Evolutionary conservation across 164 flowering plant species (phyloP), one percentile per base, ranked within the genome.

Genomic region (Nymphaea thermarum): DNA sequence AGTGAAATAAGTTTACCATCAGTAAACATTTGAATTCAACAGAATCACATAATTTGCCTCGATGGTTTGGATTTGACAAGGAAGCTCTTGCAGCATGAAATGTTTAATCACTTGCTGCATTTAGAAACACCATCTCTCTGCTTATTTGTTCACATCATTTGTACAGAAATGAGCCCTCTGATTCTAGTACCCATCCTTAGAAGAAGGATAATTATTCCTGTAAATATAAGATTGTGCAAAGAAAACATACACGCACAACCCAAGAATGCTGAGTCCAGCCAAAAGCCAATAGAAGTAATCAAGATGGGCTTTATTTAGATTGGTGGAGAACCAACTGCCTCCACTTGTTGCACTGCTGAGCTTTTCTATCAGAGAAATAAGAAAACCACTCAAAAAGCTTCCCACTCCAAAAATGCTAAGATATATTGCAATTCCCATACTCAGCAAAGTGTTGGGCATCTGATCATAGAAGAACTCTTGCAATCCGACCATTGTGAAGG

Each of bases 401-500:
- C 79, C 76, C 7, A 73, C 51, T 8, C 76, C 76, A 16, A 77
- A 67, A 2, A 71, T 62, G 59, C 79, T 77, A 6, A 73, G 64
- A 63, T 70, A 77, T 8, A 73, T 68, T 12, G 76, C 60, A 11
- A 68, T 44, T 8, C 76, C 79, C n/a, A 73, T 36, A 42, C 74
- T 77, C 60, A 72, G 67, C 71, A 77, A 12, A 36, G 61, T 71
- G 17, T 64, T 59, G 3, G 79, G 77, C 15, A 77, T 66, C 51
- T 77, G 76, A 47, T 71, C 66, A 17, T 76, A 76, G 73, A 72
- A 76, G 36, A 76, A 73, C 60, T 76, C 79, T 60, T 69, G 76
- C 71, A 72, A 44, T 6, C 71, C 71, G 5, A 69, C 71, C 15
- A 76, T 67, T 7, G 76, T 72, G 68, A 76, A 76, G 3, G 70